Evolutionary conservation across 2,329 filamentous ascomycete genomes (phyloP), one percentile per base, ranked within the genome.

Genomic region (Colletotrichum spaethianum): DNA sequence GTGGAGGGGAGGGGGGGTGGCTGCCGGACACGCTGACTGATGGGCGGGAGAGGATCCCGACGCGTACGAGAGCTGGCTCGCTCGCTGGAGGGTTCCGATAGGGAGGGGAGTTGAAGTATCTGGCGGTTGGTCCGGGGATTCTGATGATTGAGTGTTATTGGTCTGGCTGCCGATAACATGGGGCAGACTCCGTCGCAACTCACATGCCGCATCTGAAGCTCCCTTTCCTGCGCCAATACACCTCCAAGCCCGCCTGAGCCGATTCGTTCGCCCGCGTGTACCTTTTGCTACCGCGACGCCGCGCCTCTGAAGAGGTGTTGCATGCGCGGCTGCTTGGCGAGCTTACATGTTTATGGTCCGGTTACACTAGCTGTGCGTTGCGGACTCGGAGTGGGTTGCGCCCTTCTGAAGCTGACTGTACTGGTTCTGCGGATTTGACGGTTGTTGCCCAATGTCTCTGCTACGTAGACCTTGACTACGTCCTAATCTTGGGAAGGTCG

Each of bases 311-410:
- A 18, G 28, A 18, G 52, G 31, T 55, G 9, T 36, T 55, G 36
- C 52, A 55, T n/a, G 31, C 52, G 52, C 52, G 52, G 31, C 52
- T 33, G 28, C 52, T 55, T 36, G 52, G 18, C n/a, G 52, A n/a
- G 48, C 48, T n/a, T 20, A 14, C 31, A 36, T 3, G 7, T n/a
- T 12, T 11, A 4, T 7, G 9, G 52, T 3, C 20, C 7, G 9
- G 52, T 55, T 55, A n/a, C 52, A n/a, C 28, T 33, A 33, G 18
- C 50, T 12, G 20, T 0, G 4, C n/a, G 31, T n/a, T 20, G 28
- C 26, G 20, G 28, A 36, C 9, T 9, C 18, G 52, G 9, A 18
- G 9, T n/a, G 3, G 52, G 11, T 55, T n/a, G 20, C 52, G 52
- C 20, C n/a, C 28, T n/a, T 14, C 20, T 11, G 20, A 11, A 23